Base-by-base conservation (phyloP, 139 green algal genomes). In the Astrephomene gubernaculifera region DNA sequence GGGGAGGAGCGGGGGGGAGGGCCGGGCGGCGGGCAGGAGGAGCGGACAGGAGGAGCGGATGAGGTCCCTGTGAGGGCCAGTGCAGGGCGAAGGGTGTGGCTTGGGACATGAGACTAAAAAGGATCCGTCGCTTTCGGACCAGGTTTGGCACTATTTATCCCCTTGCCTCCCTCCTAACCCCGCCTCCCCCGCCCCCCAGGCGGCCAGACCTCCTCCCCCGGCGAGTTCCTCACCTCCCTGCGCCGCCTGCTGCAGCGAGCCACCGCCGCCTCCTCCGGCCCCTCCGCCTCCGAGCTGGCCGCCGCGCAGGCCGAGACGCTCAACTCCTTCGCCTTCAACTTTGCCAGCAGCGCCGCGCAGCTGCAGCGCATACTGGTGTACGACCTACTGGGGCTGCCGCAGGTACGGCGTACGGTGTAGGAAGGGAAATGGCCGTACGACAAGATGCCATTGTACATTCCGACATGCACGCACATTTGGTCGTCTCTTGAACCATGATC, bases 261-360 rank as follows among this genome's bases (percentile, higher is more conserved):
- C 2, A 53, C 74, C 7, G 29, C 44, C 17, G 33, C n/a, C 31
- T 68, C 87, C 7, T 75, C 83, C 10, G 57, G 73, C 4, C 19
- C 29, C 6, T 21, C 36, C 4, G 27, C 29, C 6, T 21, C 36
- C 7, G 60, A 85, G 68, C 82, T 90, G 36, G n/a, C 36, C 29
- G 65, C 79, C 35, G 91, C 94, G 31, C 92, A 94, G 81, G 81
- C 91, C 4, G 87, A 92, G 70, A 83, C 80, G 12, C 82, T 98
- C 17, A 97, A 97, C 85, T 72, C 54, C 12, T 97, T 97, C 88
- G 93, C 97, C 19, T 98, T 98, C 86, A 96, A 96, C 81, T 98
- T 97, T 91, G 84, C 95, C 0, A 91, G 79, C 44, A 90, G 73
- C 25, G 25, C 82, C 31, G 57, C 73, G 8, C 94, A 97, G 83